Conservation (phyloP, 2,329 filamentous ascomycete genomes). For the Leptographium flavum region DNA sequence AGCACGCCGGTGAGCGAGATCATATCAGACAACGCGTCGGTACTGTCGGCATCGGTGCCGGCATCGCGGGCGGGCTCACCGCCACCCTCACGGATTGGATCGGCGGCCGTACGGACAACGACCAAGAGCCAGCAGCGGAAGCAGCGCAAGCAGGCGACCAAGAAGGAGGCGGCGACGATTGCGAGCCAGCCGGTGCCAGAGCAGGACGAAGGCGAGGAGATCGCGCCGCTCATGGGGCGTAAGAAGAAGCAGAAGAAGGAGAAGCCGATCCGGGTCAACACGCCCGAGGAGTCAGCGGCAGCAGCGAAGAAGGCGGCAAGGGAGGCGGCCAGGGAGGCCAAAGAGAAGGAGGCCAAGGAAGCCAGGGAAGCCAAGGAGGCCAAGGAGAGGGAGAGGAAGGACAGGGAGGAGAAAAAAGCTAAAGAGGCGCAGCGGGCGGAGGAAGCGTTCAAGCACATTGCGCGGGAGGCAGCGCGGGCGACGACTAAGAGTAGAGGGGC, state of each 20-base stretch:
- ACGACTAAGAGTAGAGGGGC: conserved; percentile 1
- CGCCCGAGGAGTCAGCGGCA: conserved; percentile 1
- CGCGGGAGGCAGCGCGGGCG: too few species aligned
- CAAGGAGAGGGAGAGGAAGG: not conserved
- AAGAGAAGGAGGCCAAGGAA: too few species aligned
- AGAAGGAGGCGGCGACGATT: conserved; percentile 45
- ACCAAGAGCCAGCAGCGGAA: conserved; percentile 73
- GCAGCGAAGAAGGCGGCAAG: too few species aligned
- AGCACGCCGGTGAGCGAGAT: conserved; percentile 60
- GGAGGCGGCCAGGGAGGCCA: conserved; percentile 12
- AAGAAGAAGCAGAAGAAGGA: conserved; percentile 82
- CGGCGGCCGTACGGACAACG: conserved; percentile 51
- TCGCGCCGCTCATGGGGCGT: conserved; percentile 60
- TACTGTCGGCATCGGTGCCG: conserved; percentile 44
- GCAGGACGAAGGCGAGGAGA: conserved; percentile 30
- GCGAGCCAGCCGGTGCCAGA: conserved; percentile 32
- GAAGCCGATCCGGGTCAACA: conserved; percentile 24
- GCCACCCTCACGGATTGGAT: conserved; percentile 38
- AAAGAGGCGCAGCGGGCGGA: too few species aligned
- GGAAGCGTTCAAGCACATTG: too few species aligned
- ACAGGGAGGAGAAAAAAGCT: not conserved
- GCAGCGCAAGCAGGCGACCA: conserved; percentile 53
- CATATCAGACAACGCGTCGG: conserved; percentile 62
- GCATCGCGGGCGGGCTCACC: not conserved
- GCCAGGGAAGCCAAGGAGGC: not conserved